Conservation (phyloP, 768 basidiomycete species). For the Epithele typhae region DNA sequence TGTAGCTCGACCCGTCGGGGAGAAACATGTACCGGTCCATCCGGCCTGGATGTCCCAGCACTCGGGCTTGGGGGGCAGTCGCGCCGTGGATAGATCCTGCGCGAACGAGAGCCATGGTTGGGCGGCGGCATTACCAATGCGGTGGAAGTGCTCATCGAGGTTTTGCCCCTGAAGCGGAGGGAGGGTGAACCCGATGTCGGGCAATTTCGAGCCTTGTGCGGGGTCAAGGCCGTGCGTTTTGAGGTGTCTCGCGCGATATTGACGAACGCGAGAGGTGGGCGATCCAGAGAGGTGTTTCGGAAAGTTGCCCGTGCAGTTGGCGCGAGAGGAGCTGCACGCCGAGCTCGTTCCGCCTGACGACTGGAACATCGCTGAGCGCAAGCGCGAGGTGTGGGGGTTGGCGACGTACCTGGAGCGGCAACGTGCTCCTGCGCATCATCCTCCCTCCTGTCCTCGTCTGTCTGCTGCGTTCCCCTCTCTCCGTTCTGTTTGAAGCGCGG, state of each 20-base stretch:
- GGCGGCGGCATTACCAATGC: constrained; percentile 62
- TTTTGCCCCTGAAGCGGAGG: constrained; percentile 79
- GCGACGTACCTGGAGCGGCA: constrained; percentile 1
- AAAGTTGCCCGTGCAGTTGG: constrained; percentile 83
- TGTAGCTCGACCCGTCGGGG: constrained; percentile 73
- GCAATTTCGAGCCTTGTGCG: constrained; percentile 73
- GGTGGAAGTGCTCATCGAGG: constrained; percentile 86
- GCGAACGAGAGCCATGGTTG: constrained; percentile 79
- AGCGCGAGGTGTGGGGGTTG: not conserved
- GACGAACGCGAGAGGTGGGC: constrained; percentile 55
- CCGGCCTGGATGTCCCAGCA: constrained; percentile 61
- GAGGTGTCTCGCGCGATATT: constrained; percentile 81
- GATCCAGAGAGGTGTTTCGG: constrained; percentile 57
- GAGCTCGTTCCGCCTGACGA: constrained; percentile 75
- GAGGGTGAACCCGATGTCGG: constrained; percentile 73
- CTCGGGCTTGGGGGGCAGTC: constrained; percentile 60
- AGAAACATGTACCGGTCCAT: constrained; percentile 84
- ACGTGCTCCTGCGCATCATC: not conserved
- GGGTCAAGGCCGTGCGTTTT: constrained; percentile 78
- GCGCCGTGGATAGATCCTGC: constrained; percentile 43
- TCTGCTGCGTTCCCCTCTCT: not conserved
- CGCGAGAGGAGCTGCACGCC: constrained; percentile 93
- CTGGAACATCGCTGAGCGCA: not conserved
- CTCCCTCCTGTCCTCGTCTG: not conserved
- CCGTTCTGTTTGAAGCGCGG: not conserved